phyloP scores from a whole-genome alignment of 805 yeast genomes.

The Nematodospora valgi region DNA sequence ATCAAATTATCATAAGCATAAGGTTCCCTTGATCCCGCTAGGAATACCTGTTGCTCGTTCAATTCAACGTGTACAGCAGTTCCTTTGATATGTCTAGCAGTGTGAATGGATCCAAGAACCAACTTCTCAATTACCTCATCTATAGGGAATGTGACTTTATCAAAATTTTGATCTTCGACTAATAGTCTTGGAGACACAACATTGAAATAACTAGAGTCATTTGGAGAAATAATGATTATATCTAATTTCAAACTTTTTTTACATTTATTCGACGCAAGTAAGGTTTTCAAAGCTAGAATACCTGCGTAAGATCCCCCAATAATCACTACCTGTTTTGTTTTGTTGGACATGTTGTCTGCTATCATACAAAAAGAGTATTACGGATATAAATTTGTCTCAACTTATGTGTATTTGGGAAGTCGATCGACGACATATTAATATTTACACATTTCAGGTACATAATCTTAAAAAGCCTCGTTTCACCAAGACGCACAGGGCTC shows the following conservation, averaged over 20 bases:
- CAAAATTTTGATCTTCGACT: constrained; percentile 19
- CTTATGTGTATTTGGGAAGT: too few species aligned
- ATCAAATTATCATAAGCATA: constrained; percentile 29
- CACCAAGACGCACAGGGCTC: too few species aligned
- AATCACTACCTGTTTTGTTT: constrained; percentile 21
- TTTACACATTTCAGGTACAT: too few species aligned
- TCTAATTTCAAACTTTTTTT: constrained; percentile 10
- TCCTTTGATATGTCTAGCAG: constrained; percentile 21
- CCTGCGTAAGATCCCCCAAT: constrained; percentile 40
- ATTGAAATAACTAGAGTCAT: constrained; percentile 21
- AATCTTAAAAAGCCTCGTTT: too few species aligned
- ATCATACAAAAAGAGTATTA: too few species aligned
- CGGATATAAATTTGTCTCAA: too few species aligned
- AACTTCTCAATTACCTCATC: constrained; percentile 15
- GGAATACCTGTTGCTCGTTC: constrained; percentile 14
- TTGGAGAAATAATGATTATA: constrained; percentile 25
- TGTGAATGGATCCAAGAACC: constrained; percentile 13
- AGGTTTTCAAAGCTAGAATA: constrained; percentile 21
- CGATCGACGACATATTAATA: too few species aligned
- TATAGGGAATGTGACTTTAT: constrained; percentile 17
- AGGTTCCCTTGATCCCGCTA: constrained; percentile 6
- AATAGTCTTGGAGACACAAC: constrained; percentile 32
- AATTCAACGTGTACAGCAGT: constrained; percentile 24
- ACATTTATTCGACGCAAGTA: constrained; percentile 10
- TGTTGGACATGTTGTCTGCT: too few species aligned